Evolutionary conservation across 2,329 filamentous ascomycete species (phyloP).

Genomic region (Diaporthe velutina): DNA sequence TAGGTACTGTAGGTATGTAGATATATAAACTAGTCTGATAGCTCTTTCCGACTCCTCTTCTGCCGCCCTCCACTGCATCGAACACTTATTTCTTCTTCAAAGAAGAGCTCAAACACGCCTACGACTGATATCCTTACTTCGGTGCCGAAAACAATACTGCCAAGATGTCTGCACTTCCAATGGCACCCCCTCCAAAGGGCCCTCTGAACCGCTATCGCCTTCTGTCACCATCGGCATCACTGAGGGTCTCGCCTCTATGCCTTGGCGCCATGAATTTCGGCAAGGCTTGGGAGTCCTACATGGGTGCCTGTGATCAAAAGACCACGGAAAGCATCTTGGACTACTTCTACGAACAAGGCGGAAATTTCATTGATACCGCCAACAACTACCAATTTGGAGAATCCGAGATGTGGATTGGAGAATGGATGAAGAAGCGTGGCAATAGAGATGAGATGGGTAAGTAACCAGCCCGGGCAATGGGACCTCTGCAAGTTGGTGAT

Average conservation of each 20-base stretch:
- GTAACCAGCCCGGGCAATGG: constrained; percentile 35
- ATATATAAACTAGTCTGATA: not conserved
- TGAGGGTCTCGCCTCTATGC: constrained; percentile 76
- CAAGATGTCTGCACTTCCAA: constrained; percentile 49
- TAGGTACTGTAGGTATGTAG: too few species aligned
- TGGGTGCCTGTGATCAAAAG: constrained; percentile 76
- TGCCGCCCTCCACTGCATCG: not conserved
- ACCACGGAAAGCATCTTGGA: constrained; percentile 75
- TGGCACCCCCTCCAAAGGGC: constrained; percentile 66
- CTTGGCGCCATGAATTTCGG: constrained; percentile 73
- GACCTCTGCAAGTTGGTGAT: not conserved
- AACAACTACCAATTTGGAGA: constrained; percentile 76
- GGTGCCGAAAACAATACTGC: not conserved
- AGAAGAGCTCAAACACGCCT: not conserved
- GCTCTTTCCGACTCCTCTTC: not conserved
- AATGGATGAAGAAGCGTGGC: constrained; percentile 76
- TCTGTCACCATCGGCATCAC: constrained; percentile 73
- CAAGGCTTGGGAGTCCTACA: constrained; percentile 61
- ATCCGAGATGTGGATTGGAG: constrained; percentile 75
- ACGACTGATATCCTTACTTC: not conserved
- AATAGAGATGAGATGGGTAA: constrained; percentile 74
- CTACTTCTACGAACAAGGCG: constrained; percentile 72
- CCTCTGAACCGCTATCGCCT: constrained; percentile 75
- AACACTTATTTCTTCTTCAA: not conserved
- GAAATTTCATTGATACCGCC: constrained; percentile 81